These are phyloP conservation scores for Trametes polyzona DNA, from an alignment of 1,284 basidiomycete species.

Conservation along the genomic window DNA sequence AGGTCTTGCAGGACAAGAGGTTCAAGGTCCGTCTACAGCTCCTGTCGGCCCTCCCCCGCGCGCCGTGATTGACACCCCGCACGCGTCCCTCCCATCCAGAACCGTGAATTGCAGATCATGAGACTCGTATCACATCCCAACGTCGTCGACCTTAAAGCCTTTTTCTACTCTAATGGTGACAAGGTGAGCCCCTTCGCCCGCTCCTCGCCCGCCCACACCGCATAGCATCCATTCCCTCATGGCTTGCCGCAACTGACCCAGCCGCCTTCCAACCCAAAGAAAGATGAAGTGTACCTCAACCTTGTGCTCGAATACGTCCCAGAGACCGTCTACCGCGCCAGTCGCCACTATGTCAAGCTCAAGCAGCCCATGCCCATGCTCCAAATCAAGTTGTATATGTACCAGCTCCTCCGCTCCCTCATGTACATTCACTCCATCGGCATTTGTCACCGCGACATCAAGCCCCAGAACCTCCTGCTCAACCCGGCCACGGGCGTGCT, in stretches of 20 bases:
- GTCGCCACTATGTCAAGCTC: conserved; percentile 98
- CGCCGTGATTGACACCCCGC: neutral
- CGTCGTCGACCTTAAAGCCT: conserved; percentile 96
- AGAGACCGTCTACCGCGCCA: conserved; percentile 98
- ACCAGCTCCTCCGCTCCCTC: conserved; percentile 95
- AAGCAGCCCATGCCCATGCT: conserved; percentile 99
- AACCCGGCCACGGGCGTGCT: conserved; percentile 96
- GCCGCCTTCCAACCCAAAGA: conserved; percentile 53
- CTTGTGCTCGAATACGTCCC: conserved; percentile 99
- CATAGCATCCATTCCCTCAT: neutral
- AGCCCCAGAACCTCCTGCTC: conserved; percentile 97
- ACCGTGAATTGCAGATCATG: conserved; percentile 99
- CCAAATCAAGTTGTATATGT: conserved; percentile 98
- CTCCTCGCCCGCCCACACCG: neutral
- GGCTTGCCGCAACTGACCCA: conserved; percentile 12
- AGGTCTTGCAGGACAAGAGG: conserved; percentile 99
- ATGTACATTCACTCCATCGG: conserved; percentile 99
- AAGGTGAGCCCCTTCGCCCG: conserved; percentile 65
- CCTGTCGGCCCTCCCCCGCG: neutral
- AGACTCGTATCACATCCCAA: conserved; percentile 97
- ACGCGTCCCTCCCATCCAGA: conserved; percentile 56
- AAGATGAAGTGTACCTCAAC: conserved; percentile 99
- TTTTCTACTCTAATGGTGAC: conserved; percentile 99
- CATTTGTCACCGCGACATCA: conserved; percentile 98
- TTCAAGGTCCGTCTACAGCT: conserved; percentile 82